These are phyloP conservation scores for Theileria sp. DNA, from an alignment of 169 alveolate species.

Conservation along the genomic window DNA sequence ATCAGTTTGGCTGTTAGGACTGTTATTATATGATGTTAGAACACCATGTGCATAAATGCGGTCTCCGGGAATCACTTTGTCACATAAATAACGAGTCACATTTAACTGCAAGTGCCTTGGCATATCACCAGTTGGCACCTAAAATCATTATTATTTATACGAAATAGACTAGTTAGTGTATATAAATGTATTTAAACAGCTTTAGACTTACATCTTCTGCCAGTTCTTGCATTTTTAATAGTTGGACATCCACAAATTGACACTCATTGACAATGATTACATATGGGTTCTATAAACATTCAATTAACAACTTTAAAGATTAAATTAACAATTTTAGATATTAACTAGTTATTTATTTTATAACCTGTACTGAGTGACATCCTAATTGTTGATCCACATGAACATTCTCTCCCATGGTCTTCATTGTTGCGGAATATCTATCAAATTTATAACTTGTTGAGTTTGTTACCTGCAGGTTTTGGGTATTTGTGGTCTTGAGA, in stretches of 20 bases:
- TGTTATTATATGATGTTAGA: constrained; percentile 71
- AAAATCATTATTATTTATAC: constrained; percentile 26
- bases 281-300: constrained; percentile 83
- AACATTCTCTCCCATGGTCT: constrained; percentile 65
- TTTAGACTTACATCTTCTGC: constrained; percentile 92
- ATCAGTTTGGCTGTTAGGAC: constrained; percentile 50
- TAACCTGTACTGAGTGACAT: constrained; percentile 60
- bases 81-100: constrained; percentile 90
- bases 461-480: constrained; percentile 71
- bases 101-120: constrained; percentile 85
- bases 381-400: constrained; percentile 72
- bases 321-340: too few species aligned
- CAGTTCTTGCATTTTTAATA: constrained; percentile 94
- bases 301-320: too few species aligned
- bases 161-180: background rate
- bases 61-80: constrained; percentile 95
- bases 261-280: constrained; percentile 92
- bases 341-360: too few species aligned
- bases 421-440: constrained; percentile 72
- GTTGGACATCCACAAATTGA: constrained; percentile 92
- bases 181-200: background rate
- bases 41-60: constrained; percentile 95
- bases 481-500: constrained; percentile 78
- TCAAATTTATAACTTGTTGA: constrained; percentile 70
- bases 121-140: constrained; percentile 86